Base-by-base conservation (phyloP, 345 rosid species). In the Salix udensis region DNA sequence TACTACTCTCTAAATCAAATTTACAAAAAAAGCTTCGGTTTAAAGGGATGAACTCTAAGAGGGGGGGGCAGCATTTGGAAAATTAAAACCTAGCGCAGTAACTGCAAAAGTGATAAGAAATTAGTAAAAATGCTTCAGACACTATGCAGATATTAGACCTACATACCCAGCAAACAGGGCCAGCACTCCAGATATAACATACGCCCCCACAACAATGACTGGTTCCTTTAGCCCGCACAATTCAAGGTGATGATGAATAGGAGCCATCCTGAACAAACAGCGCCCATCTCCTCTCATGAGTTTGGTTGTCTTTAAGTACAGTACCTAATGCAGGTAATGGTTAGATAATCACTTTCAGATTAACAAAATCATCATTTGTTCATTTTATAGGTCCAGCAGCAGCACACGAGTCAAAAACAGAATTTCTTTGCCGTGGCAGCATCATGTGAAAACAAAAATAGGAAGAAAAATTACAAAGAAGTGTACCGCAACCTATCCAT, bases 121-220 rank as follows among this genome's bases (percentile, higher is more conserved):
- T 18, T 60, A 28, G 52, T 28, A 30, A 61, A 76, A 75, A 58
- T 68, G 71, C 37, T 67, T 40, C 30, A 78, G 73, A 62, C 24
- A 23, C 79, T 87, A 88, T 34, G 88, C 94, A 16, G 92, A 86
- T 74, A 77, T 82, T 24, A 91, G 88, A 74, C 90, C 95, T 26
- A 87, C 78, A 31, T 86, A 91, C 71, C 88, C 91, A 4, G 91
- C 95, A 48, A 82, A 34, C 72, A 91, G 67, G 39, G 92, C 87
- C 79, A 89, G 72, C 31, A 83, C 28, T 48, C 75, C 78, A 0
- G 91, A 84, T 46, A 88, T 72, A 64, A 75, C 82, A 81, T 89
- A 91, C 18, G 88, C 91, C 21, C 75, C 80, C 0, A 87, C 86
- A 37, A 91, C 91, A 36, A 91, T 87, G n/a, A 75, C 37, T 0